Base-by-base conservation (phyloP, 441 rosid genomes). In the Pelargonium fulgidum region DNA sequence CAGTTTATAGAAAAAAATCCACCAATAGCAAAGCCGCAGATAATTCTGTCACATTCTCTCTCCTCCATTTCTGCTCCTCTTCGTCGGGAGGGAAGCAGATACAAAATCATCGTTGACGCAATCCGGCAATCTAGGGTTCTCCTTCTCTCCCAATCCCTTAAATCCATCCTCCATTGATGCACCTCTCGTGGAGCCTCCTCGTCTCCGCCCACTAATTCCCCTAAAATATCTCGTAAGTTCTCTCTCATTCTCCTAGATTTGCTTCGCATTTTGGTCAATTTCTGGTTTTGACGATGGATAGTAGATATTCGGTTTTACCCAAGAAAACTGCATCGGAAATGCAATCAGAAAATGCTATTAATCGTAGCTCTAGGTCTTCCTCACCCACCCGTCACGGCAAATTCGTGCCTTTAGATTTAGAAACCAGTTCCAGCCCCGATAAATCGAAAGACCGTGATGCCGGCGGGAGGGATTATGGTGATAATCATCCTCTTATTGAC, bases 251-350 rank as follows among this genome's bases (percentile, higher is more conserved):
- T 17, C 22, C 1, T 39, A 16, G 3, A 14, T 24, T 24, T n/a
- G 14, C 61, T 39, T 39, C 11, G 19, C 1, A 9, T 47, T 20
- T 45, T 19, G 2, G 3, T 22, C 12, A 50, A 3, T 26, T 66
- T 54, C 26, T 7, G 45, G 44, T 36, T 64, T 19, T 20, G 13
- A 50, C 7, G 68, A 93, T 93, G 99, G 93, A 80, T 76, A 83
- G 86, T 78, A 84, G 79, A 63, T 91, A 93, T 79, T 79, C 88
- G 41, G 81, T 80, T n/a, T 72, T 93, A 17, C 79, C 91, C 72
- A 89, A 87, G 74, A 81, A 68, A 58, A 79, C 89, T 1, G 78
- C 68, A 65, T 33, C 81, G 52, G 26, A 73, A 66, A 68, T 78
- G 81, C 67, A 33, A 58, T 24, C 62, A 29, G 10, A 33, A 0